Conservation (phyloP, 495 filamentous ascomycete species). For the Neurospora sublineolata region DNA sequence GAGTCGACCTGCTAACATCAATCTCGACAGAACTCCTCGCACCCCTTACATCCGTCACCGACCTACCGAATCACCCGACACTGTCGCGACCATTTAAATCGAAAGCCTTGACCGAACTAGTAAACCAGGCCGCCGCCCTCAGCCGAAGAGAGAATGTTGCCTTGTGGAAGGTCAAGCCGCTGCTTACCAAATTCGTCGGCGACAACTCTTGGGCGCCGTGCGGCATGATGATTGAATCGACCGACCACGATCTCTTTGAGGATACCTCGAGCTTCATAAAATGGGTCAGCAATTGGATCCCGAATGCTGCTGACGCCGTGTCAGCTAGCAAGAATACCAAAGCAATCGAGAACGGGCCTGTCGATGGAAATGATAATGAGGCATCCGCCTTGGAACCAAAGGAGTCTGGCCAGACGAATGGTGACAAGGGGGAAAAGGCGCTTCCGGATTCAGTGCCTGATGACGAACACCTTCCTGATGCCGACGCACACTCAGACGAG, state of each 20-base stretch:
- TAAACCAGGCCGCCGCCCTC: constrained; percentile 51
- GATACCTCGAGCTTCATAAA: constrained; percentile 23
- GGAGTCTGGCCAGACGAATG: not conserved
- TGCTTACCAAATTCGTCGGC: constrained; percentile 66
- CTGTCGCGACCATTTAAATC: constrained; percentile 74
- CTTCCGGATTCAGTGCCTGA: not conserved
- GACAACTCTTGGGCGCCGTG: constrained; percentile 72
- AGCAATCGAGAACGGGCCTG: not conserved
- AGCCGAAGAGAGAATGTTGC: constrained; percentile 65
- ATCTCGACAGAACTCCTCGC: constrained; percentile 59
- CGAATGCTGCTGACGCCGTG: not conserved
- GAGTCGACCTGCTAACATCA: not conserved
- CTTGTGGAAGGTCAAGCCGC: constrained; percentile 64
- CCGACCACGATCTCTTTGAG: constrained; percentile 41
- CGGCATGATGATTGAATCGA: constrained; percentile 45
- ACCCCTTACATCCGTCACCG: constrained; percentile 75
- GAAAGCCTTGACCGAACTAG: constrained; percentile 69
- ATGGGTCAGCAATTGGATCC: constrained; percentile 1
- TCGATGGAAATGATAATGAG: not conserved
- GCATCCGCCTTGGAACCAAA: not conserved
- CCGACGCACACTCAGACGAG: not conserved
- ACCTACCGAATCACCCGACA: constrained; percentile 73
- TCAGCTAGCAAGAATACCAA: not conserved
- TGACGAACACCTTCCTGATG: not conserved
- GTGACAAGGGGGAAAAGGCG: not conserved